A percentile compares a stretch with the other conserved stretches of the same genome.
These are phyloP conservation scores for Fusarium sp. DNA, from an alignment of 2,329 filamentous ascomycete genomes.

Conservation along the genomic window DNA sequence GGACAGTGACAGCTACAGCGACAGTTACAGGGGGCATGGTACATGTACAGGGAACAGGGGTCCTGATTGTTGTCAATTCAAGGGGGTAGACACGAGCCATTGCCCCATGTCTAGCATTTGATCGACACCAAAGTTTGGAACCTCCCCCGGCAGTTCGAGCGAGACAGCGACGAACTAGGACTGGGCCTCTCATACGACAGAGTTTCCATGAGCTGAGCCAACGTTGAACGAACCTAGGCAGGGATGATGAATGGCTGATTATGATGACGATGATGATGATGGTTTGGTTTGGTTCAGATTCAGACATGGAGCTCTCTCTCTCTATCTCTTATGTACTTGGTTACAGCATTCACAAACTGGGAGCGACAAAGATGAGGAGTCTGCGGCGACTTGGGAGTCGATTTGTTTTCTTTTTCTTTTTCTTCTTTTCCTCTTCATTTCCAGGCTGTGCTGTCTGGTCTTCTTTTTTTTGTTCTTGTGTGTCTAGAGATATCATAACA, in stretches of 20 bases:
- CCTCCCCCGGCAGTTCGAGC: background rate
- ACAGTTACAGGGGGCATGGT: background rate
- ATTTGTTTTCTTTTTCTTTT: background rate
- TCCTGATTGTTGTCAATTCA: background rate
- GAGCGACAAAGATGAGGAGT: conserved; percentile 31
- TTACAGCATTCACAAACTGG: conserved; percentile 11
- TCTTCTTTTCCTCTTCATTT: background rate
- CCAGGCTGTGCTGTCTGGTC: background rate
- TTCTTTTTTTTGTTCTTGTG: background rate
- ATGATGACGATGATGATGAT: background rate
- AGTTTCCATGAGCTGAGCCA: conserved; percentile 6
- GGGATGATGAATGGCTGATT: background rate
- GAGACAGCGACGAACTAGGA: background rate
- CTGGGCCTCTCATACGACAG: background rate
- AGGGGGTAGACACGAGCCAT: conserved; percentile 10
- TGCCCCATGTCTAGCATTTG: conserved; percentile 30
- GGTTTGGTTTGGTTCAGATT: background rate
- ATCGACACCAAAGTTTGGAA: conserved; percentile 27
- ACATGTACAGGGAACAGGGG: background rate
- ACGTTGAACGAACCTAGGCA: background rate
- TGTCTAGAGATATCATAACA: conserved; percentile 8
- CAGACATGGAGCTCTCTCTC: background rate
- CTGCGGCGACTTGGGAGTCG: conserved; percentile 22
- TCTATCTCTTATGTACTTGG: conserved; percentile 6
- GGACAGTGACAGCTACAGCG: conserved; percentile 2